Percentiles rank a stretch among this genome's conserved stretches.
Evolutionary conservation across 257 asterid species (phyloP).

Genomic region (Rauvolfia tetraphylla): DNA sequence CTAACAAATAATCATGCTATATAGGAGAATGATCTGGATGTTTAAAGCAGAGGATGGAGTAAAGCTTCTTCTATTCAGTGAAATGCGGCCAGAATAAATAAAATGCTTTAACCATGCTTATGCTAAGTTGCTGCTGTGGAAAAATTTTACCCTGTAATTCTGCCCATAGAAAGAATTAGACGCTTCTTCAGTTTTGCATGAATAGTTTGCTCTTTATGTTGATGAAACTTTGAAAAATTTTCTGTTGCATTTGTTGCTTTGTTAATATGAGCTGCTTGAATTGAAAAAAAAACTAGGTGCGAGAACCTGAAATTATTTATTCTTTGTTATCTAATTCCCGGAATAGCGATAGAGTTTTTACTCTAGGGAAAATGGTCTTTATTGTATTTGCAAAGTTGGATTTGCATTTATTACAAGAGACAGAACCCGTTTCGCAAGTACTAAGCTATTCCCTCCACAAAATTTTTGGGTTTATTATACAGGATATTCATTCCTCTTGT

Average conservation of each 20-base stretch:
- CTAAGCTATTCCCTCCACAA: not conserved
- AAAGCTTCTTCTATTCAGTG: not conserved
- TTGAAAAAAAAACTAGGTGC: not conserved
- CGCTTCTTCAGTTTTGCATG: not conserved
- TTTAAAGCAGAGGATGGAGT: not conserved
- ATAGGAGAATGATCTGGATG: not conserved
- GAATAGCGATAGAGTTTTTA: not conserved
- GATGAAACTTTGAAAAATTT: not conserved
- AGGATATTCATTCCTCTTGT: not conserved
- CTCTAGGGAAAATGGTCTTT: not conserved
- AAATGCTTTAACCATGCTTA: not conserved
- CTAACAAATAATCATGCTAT: not conserved
- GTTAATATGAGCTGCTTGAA: not conserved
- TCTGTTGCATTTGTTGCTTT: conserved; percentile 3
- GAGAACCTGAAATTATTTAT: not conserved
- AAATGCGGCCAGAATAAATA: not conserved
- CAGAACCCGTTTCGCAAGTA: not conserved
- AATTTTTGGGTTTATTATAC: not conserved
- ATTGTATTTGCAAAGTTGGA: not conserved
- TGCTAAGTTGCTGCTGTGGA: not conserved
- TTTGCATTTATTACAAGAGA: not conserved
- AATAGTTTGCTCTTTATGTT: too few species aligned
- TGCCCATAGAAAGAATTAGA: not conserved
- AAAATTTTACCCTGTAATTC: not conserved
- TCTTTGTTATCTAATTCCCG: not conserved